phyloP scores from a whole-genome alignment of 352 stramenopile species.

The Globisporangium orthogonon region DNA sequence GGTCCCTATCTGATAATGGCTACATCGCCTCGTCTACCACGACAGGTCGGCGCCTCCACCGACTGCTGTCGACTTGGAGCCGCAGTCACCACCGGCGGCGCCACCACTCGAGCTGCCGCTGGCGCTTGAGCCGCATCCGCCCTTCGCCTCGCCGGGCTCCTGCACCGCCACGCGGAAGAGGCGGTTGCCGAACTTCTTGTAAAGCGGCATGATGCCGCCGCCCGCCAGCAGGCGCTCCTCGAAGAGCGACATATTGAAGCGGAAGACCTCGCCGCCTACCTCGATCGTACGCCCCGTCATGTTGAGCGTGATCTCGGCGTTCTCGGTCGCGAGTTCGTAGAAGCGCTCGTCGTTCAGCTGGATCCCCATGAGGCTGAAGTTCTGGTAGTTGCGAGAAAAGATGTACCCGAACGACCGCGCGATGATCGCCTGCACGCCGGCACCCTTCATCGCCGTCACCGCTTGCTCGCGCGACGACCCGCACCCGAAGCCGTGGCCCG shows the following conservation, averaged over 20 bases:
- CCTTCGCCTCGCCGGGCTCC: neutral
- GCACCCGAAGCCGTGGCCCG: constrained; percentile 76
- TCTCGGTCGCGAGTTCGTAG: constrained; percentile 75
- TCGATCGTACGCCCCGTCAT: constrained; percentile 57
- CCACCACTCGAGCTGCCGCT: constrained; percentile 51
- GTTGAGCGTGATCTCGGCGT: constrained; percentile 73
- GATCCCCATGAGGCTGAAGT: constrained; percentile 81
- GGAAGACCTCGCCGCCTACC: constrained; percentile 66
- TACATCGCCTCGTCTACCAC: constrained; percentile 12
- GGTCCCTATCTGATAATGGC: neutral
- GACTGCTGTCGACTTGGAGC: neutral
- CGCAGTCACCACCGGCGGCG: neutral
- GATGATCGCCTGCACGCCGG: constrained; percentile 76
- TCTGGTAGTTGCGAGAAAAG: constrained; percentile 86
- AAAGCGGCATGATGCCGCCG: constrained; percentile 82
- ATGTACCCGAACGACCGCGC: constrained; percentile 85
- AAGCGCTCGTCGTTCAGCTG: constrained; percentile 74
- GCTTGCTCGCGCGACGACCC: constrained; percentile 82
- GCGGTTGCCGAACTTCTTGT: constrained; percentile 82
- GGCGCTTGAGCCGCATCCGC: neutral
- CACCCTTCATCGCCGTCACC: constrained; percentile 75
- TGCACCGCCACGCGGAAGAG: constrained; percentile 79
- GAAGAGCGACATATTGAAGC: constrained; percentile 86
- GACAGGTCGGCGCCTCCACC: constrained; percentile 7
- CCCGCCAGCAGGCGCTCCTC: constrained; percentile 76